Evolutionary conservation across 2,329 filamentous ascomycete genomes (phyloP).

Genomic region (Curvularia sp.): DNA sequence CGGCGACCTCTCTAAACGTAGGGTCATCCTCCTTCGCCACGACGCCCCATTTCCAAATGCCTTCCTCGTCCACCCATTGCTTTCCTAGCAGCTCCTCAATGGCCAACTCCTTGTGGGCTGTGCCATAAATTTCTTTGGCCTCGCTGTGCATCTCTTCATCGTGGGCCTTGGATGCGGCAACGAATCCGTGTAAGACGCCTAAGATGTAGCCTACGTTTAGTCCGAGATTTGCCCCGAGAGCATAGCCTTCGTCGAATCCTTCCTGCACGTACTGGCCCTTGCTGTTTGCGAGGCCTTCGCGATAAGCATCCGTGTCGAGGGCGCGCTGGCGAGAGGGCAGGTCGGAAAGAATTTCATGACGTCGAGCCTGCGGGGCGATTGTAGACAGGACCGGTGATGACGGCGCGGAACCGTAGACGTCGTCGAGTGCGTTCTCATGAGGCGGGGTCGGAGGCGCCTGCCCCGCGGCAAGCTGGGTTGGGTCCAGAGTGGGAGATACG

Average conservation of each 20-base stretch:
- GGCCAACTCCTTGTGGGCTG: constrained; percentile 66
- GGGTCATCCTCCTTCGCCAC: constrained; percentile 43
- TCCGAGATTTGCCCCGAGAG: constrained; percentile 82
- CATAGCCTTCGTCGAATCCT: constrained; percentile 91
- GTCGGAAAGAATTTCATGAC: constrained; percentile 66
- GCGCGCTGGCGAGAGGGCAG: constrained; percentile 75
- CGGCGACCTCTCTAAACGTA: constrained; percentile 59
- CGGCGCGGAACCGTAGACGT: constrained; percentile 57
- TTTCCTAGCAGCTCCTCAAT: constrained; percentile 68
- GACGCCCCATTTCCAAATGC: constrained; percentile 73
- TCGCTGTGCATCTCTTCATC: constrained; percentile 36
- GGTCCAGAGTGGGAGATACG: constrained; percentile 36
- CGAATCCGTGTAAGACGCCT: constrained; percentile 77
- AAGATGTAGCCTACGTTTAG: constrained; percentile 75
- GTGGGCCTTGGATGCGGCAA: constrained; percentile 54
- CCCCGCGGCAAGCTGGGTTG: constrained; percentile 38
- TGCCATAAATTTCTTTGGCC: constrained; percentile 41
- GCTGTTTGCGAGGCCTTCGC: constrained; percentile 79
- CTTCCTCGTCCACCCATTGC: constrained; percentile 73
- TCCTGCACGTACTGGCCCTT: constrained; percentile 80
- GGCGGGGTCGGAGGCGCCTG: constrained; percentile 45
- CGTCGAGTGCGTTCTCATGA: constrained; percentile 50
- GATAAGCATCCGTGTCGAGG: constrained; percentile 86
- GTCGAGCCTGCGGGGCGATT: constrained; percentile 4
- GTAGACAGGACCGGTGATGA: constrained; percentile 43